phyloP scores from a whole-genome alignment of 305 asterid species.

The Fraxinus velutina region DNA sequence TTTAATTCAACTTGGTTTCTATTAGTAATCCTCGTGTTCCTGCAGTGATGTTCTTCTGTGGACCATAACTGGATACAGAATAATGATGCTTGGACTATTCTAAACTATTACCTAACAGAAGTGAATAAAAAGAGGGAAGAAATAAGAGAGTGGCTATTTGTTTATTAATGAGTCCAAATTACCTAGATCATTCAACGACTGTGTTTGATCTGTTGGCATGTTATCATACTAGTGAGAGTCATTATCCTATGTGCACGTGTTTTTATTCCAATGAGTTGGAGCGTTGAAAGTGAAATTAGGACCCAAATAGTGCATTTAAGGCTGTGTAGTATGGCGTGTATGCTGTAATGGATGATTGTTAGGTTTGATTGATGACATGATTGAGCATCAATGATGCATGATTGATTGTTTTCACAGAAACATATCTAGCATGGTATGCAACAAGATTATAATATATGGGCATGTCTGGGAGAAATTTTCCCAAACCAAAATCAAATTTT shows the following conservation, averaged over 20 bases:
- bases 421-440: background rate
- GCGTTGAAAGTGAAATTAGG: background rate
- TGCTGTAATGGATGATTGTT: background rate
- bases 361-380: background rate
- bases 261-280: background rate
- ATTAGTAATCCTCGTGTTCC: background rate
- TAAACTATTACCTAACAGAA: background rate
- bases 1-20: background rate
- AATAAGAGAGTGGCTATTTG: background rate
- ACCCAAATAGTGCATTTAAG: background rate
- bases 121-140: background rate
- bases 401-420: background rate
- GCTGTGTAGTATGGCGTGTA: background rate
- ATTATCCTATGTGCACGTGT: background rate
- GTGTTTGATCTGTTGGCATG: background rate
- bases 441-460: background rate
- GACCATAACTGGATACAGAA: background rate
- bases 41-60: background rate
- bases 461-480: no score
- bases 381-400: background rate
- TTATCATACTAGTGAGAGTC: background rate
- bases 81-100: background rate
- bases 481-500: no score
- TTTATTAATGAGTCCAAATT: background rate
- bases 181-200: background rate